phyloP scores from a whole-genome alignment of 176 grass and related monocot species.

The Aegilops speltoides region DNA sequence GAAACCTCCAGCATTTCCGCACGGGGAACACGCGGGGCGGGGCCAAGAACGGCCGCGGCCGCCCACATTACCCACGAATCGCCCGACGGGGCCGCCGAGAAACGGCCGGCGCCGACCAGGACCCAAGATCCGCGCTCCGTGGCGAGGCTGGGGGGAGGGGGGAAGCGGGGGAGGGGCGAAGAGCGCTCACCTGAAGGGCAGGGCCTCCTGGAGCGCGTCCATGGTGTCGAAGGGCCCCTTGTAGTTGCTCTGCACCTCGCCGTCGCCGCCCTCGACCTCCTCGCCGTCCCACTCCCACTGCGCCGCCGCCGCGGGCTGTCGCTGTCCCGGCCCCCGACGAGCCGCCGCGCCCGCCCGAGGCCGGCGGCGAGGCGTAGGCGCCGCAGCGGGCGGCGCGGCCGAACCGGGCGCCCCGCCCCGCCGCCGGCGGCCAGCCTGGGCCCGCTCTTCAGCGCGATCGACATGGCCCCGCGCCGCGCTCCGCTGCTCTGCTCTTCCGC shows the following conservation, averaged over 20 bases:
- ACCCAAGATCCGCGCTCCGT: conserved; percentile 32
- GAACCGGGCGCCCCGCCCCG: conserved; percentile 10
- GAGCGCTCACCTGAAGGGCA: conserved; percentile 62
- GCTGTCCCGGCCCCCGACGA: conserved; percentile 74
- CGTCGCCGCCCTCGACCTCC: conserved; percentile 69
- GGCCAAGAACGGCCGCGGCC: conserved; percentile 32
- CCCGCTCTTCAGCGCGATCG: conserved; percentile 62
- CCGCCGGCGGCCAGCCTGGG: conserved; percentile 30
- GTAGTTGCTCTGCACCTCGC: conserved; percentile 86
- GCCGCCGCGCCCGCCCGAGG: conserved; percentile 44
- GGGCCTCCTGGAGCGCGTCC: conserved; percentile 88
- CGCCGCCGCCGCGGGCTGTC: conserved; percentile 44
- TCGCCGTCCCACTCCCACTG: conserved; percentile 59
- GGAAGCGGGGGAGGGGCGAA: background rate
- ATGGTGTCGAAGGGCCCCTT: conserved; percentile 87
- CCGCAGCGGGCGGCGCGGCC: conserved; percentile 40
- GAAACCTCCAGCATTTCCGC: conserved; percentile 10
- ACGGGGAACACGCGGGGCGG: background rate
- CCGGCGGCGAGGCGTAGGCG: conserved; percentile 42
- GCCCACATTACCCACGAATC: conserved; percentile 31
- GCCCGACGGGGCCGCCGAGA: background rate
- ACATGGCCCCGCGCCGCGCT: conserved; percentile 51
- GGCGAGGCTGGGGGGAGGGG: background rate
- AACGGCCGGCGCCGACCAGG: conserved; percentile 12
- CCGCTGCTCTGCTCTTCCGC: conserved; percentile 18